A percentile compares a stretch with the other conserved stretches of the same genome.
Conservation (phyloP, 1,284 basidiomycete species). For the Wolfiporia cocos region DNA sequence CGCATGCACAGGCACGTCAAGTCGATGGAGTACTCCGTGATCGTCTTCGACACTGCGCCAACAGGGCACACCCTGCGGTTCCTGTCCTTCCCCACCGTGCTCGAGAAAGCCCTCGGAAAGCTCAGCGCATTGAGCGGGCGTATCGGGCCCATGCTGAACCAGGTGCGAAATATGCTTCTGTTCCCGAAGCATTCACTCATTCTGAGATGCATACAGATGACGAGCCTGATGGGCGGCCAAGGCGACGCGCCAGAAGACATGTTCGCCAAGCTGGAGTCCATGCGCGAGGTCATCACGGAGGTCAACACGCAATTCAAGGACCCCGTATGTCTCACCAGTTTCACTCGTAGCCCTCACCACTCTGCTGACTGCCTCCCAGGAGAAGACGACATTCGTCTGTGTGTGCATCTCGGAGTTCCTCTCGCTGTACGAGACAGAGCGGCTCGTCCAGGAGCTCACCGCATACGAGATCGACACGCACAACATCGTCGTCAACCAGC, state of each 20-base stretch:
- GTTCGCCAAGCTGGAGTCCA: constrained; percentile 97
- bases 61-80: constrained; percentile 98
- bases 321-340: constrained; percentile 53
- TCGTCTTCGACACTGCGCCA: constrained; percentile 98
- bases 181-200: not conserved
- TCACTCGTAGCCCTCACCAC: not conserved
- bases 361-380: constrained; percentile 39
- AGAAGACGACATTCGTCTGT: constrained; percentile 97
- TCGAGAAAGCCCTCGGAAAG: constrained; percentile 97
- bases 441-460: constrained; percentile 94
- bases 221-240: constrained; percentile 90
- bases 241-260: constrained; percentile 90
- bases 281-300: constrained; percentile 96
- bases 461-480: constrained; percentile 98
- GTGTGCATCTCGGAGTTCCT: constrained; percentile 99
- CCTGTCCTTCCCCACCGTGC: constrained; percentile 94
- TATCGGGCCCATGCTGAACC: constrained; percentile 96
- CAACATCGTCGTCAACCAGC: constrained; percentile 97
- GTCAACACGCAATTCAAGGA: constrained; percentile 99
- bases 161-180: constrained; percentile 38
- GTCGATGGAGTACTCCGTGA: constrained; percentile 99
- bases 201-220: constrained; percentile 54
- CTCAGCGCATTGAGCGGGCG: constrained; percentile 86
- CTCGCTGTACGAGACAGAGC: constrained; percentile 97
- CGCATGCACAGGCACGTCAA: constrained; percentile 80